These are phyloP conservation scores for Starmerella davenportii DNA, from an alignment of 805 yeast genomes.

Conservation along the genomic window DNA sequence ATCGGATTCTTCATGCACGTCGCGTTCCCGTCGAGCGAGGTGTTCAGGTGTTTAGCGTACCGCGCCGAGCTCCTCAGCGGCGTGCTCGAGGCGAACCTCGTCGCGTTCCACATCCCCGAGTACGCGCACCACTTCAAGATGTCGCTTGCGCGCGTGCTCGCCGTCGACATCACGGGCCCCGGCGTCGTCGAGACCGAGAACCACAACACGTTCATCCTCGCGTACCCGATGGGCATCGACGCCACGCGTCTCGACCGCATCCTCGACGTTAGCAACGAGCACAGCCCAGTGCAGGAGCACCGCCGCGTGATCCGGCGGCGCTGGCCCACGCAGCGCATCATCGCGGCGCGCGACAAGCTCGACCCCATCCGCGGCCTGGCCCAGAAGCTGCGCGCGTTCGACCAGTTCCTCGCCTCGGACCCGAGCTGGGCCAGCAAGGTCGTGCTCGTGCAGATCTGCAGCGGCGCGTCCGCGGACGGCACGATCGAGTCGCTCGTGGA, in stretches of 20 bases:
- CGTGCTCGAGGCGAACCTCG: constrained; percentile 69
- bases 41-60: constrained; percentile 83
- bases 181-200: constrained; percentile 60
- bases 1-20: constrained; percentile 87
- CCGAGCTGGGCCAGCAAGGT: constrained; percentile 54
- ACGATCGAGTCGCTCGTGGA: constrained; percentile 64
- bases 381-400: constrained; percentile 77
- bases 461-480: constrained; percentile 22
- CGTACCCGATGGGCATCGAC: constrained; percentile 28
- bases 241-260: constrained; percentile 30
- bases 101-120: constrained; percentile 82
- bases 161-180: constrained; percentile 62
- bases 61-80: constrained; percentile 62
- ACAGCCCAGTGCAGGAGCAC: constrained; percentile 27
- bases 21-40: constrained; percentile 90
- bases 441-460: constrained; percentile 67
- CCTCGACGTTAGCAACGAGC: constrained; percentile 25
- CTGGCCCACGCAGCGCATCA: constrained; percentile 53
- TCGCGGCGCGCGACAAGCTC: constrained; percentile 76
- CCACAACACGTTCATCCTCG: constrained; percentile 23
- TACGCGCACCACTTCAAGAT: constrained; percentile 87
- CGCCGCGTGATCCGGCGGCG: constrained; percentile 51
- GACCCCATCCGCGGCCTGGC: constrained; percentile 77
- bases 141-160: constrained; percentile 65
- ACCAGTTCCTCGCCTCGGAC: constrained; percentile 48